Percentiles rank a stretch among this genome's conserved stretches.
Conservation (phyloP, 129 eudicot genomes). For the Centella asiatica region DNA sequence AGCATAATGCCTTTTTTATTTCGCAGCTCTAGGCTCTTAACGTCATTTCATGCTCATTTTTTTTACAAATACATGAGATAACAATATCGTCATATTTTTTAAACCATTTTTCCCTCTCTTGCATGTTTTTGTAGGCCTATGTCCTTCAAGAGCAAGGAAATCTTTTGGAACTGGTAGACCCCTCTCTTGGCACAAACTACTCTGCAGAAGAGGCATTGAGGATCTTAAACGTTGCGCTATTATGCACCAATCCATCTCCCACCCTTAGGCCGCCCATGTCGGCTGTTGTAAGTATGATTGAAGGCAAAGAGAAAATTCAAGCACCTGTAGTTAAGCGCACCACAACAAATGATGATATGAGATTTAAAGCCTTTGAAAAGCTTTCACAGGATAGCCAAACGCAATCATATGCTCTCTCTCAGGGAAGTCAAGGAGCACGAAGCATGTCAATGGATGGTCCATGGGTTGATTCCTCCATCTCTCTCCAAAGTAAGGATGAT, state of each 20-base stretch:
- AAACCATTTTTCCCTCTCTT: neutral
- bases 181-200: constrained; percentile 20
- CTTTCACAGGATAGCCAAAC: constrained; percentile 16
- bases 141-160: constrained; percentile 21
- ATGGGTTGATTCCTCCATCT: constrained; percentile 17
- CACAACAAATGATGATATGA: neutral
- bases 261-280: constrained; percentile 36
- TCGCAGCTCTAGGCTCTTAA: neutral
- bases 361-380: constrained; percentile 20
- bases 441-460: constrained; percentile 21
- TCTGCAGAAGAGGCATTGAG: constrained; percentile 14
- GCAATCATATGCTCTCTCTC: neutral
- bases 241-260: constrained; percentile 26
- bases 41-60: neutral
- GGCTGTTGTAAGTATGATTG: constrained; percentile 21
- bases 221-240: constrained; percentile 17
- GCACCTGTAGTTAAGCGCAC: constrained; percentile 14
- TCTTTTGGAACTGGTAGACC: constrained; percentile 31
- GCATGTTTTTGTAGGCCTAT: constrained; percentile 13
- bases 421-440: constrained; percentile 8
- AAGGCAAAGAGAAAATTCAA: constrained; percentile 16
- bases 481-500: constrained; percentile 16
- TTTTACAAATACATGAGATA: neutral
- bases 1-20: too few species aligned
- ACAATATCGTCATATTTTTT: neutral